These are phyloP conservation scores for Veloporphyrellus conicus DNA, from an alignment of 1,284 basidiomycete species.

Conservation along the genomic window DNA sequence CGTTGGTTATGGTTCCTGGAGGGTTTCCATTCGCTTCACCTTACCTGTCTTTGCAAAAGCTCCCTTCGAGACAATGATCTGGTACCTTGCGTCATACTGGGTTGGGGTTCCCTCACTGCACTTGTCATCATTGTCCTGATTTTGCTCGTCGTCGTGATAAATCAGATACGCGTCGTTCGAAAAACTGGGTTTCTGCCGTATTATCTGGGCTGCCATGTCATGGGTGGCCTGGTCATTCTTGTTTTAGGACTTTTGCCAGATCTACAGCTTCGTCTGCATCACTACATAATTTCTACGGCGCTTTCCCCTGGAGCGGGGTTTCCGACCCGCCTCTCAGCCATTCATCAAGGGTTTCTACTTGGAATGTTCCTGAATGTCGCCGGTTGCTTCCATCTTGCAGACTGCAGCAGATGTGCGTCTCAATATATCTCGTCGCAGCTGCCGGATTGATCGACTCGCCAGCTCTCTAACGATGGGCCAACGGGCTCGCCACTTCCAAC, in stretches of 20 bases:
- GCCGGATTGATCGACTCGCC: background rate
- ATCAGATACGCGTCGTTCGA: slow-evolving; percentile 80
- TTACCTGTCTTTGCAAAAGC: slow-evolving; percentile 65
- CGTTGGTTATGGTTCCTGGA: slow-evolving; percentile 77
- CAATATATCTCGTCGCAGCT: slow-evolving; percentile 2
- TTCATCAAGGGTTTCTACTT: slow-evolving; percentile 77
- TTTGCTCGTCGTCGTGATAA: slow-evolving; percentile 56
- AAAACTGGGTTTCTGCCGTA: slow-evolving; percentile 78
- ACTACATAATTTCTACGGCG: slow-evolving; percentile 73
- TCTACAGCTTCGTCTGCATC: slow-evolving; percentile 63
- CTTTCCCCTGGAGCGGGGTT: slow-evolving; percentile 78
- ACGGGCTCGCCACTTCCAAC: slow-evolving; percentile 65
- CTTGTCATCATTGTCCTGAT: slow-evolving; percentile 69
- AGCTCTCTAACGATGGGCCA: slow-evolving; percentile 70
- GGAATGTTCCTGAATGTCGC: slow-evolving; percentile 79
- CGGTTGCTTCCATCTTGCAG: slow-evolving; percentile 77
- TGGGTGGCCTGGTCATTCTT: slow-evolving; percentile 62
- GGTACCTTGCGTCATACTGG: slow-evolving; percentile 80
- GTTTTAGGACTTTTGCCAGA: slow-evolving; percentile 71
- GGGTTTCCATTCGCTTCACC: slow-evolving; percentile 70
- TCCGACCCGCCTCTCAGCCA: slow-evolving; percentile 72
- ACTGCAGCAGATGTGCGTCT: slow-evolving; percentile 63
- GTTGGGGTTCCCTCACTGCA: slow-evolving; percentile 65
- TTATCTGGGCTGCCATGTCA: slow-evolving; percentile 67
- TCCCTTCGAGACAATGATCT: slow-evolving; percentile 70